These are phyloP conservation scores for Schrenkiella parvula DNA, from an alignment of 345 rosid species.

Conservation along the genomic window DNA sequence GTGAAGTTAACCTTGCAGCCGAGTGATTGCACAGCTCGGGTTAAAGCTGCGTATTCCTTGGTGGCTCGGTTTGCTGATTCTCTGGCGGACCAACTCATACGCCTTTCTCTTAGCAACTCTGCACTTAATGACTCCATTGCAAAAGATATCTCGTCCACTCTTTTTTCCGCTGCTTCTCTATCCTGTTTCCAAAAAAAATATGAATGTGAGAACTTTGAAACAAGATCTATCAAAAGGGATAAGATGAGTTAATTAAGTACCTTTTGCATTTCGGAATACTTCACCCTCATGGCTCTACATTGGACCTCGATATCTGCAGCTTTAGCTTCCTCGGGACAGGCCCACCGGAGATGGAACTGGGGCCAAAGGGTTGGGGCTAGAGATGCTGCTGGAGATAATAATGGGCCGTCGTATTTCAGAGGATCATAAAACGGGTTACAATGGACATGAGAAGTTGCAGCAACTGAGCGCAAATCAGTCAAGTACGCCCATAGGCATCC, in stretches of 20 bases:
- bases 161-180: slow-evolving; percentile 72
- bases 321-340: slow-evolving; percentile 82
- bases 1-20: slow-evolving; percentile 86
- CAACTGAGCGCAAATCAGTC: slow-evolving; percentile 61
- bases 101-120: slow-evolving; percentile 72
- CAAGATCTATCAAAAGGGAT: background rate
- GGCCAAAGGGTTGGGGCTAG: slow-evolving; percentile 98
- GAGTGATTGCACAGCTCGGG: slow-evolving; percentile 73
- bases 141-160: slow-evolving; percentile 51
- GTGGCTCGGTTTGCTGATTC: slow-evolving; percentile 64
- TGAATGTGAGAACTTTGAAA: background rate
- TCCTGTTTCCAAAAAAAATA: slow-evolving; percentile 48
- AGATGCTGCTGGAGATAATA: slow-evolving; percentile 95
- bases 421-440: slow-evolving; percentile 80
- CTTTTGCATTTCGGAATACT: slow-evolving; percentile 70
- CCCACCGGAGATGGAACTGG: slow-evolving; percentile 96
- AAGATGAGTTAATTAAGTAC: slow-evolving; percentile 32
- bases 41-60: slow-evolving; percentile 68
- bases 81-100: slow-evolving; percentile 55
- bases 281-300: slow-evolving; percentile 69
- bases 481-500: slow-evolving; percentile 95
- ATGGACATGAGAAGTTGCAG: slow-evolving; percentile 66
- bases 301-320: slow-evolving; percentile 76
- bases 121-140: slow-evolving; percentile 59
- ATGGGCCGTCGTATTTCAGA: slow-evolving; percentile 48